Evolutionary conservation across 768 basidiomycete genomes (phyloP).

Genomic region (Gyrodon lividus): DNA sequence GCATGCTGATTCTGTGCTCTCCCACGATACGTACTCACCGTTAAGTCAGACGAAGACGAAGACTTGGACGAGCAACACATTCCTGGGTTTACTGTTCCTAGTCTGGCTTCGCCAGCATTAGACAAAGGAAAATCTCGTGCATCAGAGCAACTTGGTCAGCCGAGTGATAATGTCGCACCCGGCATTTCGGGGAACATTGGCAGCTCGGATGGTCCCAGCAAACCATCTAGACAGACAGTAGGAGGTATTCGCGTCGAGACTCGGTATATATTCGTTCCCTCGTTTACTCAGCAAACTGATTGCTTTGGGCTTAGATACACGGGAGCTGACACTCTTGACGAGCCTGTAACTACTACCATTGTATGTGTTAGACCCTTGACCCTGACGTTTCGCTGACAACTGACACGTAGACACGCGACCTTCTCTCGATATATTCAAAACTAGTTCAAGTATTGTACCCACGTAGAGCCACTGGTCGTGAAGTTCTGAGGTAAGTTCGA

Average conservation of each 20-base stretch:
- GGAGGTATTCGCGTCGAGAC: slow-evolving; percentile 91
- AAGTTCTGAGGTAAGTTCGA: slow-evolving; percentile 67
- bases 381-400: slow-evolving; percentile 6
- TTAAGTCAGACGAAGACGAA: slow-evolving; percentile 63
- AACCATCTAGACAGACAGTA: slow-evolving; percentile 58
- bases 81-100: slow-evolving; percentile 73
- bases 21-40: slow-evolving; percentile 2
- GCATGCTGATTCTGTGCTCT: slow-evolving; percentile 32
- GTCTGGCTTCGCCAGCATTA: slow-evolving; percentile 41
- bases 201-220: slow-evolving; percentile 42
- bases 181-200: slow-evolving; percentile 73
- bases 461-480: slow-evolving; percentile 66
- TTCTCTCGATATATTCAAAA: slow-evolving; percentile 89
- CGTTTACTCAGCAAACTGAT: background rate
- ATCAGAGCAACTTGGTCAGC: slow-evolving; percentile 50
- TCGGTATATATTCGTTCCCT: slow-evolving; percentile 48
- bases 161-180: slow-evolving; percentile 29
- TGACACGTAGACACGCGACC: slow-evolving; percentile 70
- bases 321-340: slow-evolving; percentile 88
- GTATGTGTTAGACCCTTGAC: slow-evolving; percentile 46
- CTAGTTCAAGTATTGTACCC: slow-evolving; percentile 93
- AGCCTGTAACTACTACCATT: slow-evolving; percentile 86
- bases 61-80: slow-evolving; percentile 82
- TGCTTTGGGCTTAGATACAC: slow-evolving; percentile 48
- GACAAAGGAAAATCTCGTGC: slow-evolving; percentile 77